A percentile compares a stretch with the other conserved stretches of the same genome.
These are phyloP conservation scores for Gynostemma pentaphyllum DNA, from an alignment of 306 rosid genomes.

Conservation along the genomic window DNA sequence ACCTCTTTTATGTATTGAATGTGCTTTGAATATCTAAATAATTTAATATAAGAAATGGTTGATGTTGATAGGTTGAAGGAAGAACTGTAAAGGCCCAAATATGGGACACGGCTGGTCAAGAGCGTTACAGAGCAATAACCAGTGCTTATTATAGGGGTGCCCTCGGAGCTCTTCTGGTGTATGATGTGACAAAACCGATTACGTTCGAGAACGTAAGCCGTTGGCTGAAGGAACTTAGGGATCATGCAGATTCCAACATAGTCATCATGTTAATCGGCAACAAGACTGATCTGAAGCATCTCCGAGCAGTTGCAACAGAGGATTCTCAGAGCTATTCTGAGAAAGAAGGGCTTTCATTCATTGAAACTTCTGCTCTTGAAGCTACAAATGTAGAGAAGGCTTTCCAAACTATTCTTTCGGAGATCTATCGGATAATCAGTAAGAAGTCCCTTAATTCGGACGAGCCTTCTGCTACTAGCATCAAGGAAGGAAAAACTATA, in stretches of 20 bases:
- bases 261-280: conserved; percentile 85
- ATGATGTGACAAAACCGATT: conserved; percentile 72
- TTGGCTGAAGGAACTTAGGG: conserved; percentile 95
- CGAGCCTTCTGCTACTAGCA: conserved; percentile 30
- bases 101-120: conserved; percentile 99
- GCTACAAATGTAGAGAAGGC: conserved; percentile 81
- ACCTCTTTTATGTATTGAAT: not conserved
- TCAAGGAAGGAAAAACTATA: conserved; percentile 66
- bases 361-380: conserved; percentile 90
- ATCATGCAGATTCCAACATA: conserved; percentile 85
- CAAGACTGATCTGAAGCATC: conserved; percentile 90
- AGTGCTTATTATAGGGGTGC: conserved; percentile 96
- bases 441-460: conserved; percentile 64
- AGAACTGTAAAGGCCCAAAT: conserved; percentile 85
- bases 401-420: conserved; percentile 66
- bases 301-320: conserved; percentile 76
- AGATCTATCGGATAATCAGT: conserved; percentile 78
- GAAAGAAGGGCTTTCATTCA: conserved; percentile 80
- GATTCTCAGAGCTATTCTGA: conserved; percentile 81
- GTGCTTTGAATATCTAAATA: not conserved
- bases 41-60: not conserved
- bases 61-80: conserved; percentile 62
- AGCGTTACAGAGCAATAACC: conserved; percentile 85
- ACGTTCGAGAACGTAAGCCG: conserved; percentile 74
- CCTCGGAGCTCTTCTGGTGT: conserved; percentile 84